Evolutionary conservation across 2,329 filamentous ascomycete species (phyloP).

Genomic region (Aspergillus amoenus): DNA sequence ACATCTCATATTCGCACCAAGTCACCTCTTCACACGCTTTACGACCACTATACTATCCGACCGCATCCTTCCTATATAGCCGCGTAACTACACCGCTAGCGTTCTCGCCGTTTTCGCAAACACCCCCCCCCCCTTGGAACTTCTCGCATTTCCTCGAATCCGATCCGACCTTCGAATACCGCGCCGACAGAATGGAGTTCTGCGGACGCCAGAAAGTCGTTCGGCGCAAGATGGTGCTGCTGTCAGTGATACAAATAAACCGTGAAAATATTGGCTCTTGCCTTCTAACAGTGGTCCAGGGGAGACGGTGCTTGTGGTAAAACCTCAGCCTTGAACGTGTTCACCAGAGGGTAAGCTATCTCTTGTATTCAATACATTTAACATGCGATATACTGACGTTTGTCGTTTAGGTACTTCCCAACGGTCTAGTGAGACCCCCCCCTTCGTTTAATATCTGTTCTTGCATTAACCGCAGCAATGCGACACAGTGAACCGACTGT

Average conservation of each 20-base stretch:
- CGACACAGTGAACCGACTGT: constrained; percentile 80
- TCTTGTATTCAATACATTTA: constrained; percentile 9
- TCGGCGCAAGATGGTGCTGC: constrained; percentile 92
- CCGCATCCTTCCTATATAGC: not conserved
- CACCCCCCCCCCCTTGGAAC: constrained; percentile 9
- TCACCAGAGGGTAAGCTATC: constrained; percentile 80
- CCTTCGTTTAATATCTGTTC: not conserved
- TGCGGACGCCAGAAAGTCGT: constrained; percentile 79
- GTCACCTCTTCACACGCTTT: not conserved
- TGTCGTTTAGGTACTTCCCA: constrained; percentile 74
- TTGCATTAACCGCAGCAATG: constrained; percentile 23
- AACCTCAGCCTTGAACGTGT: constrained; percentile 95
- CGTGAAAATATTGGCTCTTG: not conserved
- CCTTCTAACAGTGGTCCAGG: constrained; percentile 49
- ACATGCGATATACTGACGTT: constrained; percentile 19
- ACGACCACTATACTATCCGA: not conserved
- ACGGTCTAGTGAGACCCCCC: constrained; percentile 75
- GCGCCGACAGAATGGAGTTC: constrained; percentile 48
- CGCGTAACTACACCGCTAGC: not conserved
- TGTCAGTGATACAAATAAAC: constrained; percentile 52
- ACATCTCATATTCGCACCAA: constrained; percentile 1
- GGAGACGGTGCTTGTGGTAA: constrained; percentile 97
- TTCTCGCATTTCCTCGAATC: constrained; percentile 1
- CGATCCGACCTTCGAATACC: constrained; percentile 3
- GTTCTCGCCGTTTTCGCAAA: not conserved